Evolutionary conservation across 2,329 filamentous ascomycete species (phyloP).

Genomic region (Ceratocystis ficicola): DNA sequence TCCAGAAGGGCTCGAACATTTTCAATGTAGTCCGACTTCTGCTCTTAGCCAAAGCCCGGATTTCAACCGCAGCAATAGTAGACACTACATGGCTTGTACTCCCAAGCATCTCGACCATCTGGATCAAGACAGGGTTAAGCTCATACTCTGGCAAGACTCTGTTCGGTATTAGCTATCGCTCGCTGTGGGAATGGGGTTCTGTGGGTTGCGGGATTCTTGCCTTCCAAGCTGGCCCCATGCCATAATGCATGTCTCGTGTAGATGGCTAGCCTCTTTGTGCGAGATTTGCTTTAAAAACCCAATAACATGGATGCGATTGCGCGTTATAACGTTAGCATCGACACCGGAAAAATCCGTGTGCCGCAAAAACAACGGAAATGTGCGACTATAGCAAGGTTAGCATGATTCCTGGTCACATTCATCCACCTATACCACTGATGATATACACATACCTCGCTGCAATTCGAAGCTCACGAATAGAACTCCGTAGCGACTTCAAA

Average conservation of each 20-base stretch:
- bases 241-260: slow-evolving; percentile 75
- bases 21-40: slow-evolving; percentile 50
- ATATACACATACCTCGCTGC: slow-evolving; percentile 51
- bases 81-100: slow-evolving; percentile 69
- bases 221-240: slow-evolving; percentile 75
- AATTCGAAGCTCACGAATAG: slow-evolving; percentile 70
- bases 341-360: slow-evolving; percentile 25
- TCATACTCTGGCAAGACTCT: slow-evolving; percentile 67
- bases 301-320: slow-evolving; percentile 40
- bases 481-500: slow-evolving; percentile 68
- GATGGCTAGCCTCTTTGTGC: slow-evolving; percentile 50
- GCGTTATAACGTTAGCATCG: slow-evolving; percentile 14
- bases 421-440: not conserved
- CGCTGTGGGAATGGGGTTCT: not conserved
- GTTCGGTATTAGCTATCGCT: slow-evolving; percentile 20
- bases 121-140: slow-evolving; percentile 71
- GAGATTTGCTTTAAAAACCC: slow-evolving; percentile 61
- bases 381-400: slow-evolving; percentile 36
- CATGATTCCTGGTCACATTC: not conserved
- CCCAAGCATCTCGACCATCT: slow-evolving; percentile 76
- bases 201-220: slow-evolving; percentile 31
- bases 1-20: slow-evolving; percentile 80
- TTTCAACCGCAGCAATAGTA: slow-evolving; percentile 70
- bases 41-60: slow-evolving; percentile 58
- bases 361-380: slow-evolving; percentile 53